Base-by-base conservation (phyloP, 768 basidiomycete genomes). In the Hypsizygus marmoreus region DNA sequence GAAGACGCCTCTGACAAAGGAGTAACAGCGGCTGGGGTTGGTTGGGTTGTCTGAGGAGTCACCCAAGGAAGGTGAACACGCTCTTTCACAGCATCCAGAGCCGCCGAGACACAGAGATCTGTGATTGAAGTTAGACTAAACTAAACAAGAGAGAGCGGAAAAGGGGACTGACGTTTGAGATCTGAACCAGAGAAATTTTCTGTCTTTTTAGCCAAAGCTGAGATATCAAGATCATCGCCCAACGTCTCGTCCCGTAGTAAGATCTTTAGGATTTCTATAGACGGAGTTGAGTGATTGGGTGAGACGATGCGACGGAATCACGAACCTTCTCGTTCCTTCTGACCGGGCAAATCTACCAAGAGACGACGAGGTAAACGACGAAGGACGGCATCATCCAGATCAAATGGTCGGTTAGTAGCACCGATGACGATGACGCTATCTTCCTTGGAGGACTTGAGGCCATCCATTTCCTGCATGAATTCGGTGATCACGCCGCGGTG, bases 381-480 rank as follows among this genome's bases (percentile, higher is more conserved):
- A 16, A 97, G 72, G 7, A 97, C 89, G 12, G 95, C 94, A 65
- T 97, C 94, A 59, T 93, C 91, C 24, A 93, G 69, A 59, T 93
- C 91, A 57, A 91, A 93, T 1, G 91, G 91, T 53, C 94, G 68
- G 64, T 97, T 97, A 2, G 95, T 97, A 2, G 94, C 94, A 30
- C 95, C 94, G 40, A 97, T 92, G 38, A 97, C 85, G 45, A 95
- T 86, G 45, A 97, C 82, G 50, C 81, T 82, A 51, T 89, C 82
- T 43, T 92, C 88, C 51, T 77, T 79, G 22, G 83, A 85, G 7
- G 88, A 80, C 61, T 83, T 88, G 47, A 97, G 69, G 2, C 94
- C 94, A 57, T 97, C 94, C 93, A 97, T 95, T 63, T 95, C 92
- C 60, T 91, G 89, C 90, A 94, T 92, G 64, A 92, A 92, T 64